Percentiles rank a stretch among this genome's conserved stretches.
Conservation (phyloP, 1,284 basidiomycete genomes). For the Cryptococcus neoformans region DNA sequence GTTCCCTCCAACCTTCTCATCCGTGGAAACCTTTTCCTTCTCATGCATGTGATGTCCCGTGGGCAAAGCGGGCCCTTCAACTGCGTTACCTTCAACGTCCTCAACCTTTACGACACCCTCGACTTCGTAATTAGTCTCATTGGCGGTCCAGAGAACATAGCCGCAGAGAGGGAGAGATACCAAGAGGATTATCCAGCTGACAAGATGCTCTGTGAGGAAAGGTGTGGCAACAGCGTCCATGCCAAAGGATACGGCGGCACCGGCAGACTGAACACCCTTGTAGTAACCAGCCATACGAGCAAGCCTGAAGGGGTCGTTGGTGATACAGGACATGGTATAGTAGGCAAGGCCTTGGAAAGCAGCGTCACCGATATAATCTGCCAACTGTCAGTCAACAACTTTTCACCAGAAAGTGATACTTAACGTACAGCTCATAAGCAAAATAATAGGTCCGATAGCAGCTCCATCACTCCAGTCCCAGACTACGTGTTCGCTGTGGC, state of each 20-base stretch:
- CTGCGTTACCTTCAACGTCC: constrained; percentile 13
- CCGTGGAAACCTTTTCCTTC: neutral
- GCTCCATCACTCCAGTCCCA: constrained; percentile 24
- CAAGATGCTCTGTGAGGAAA: constrained; percentile 38
- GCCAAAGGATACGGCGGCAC: constrained; percentile 52
- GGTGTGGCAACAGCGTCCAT: constrained; percentile 53
- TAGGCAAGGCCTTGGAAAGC: constrained; percentile 48
- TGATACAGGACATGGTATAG: constrained; percentile 24
- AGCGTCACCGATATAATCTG: constrained; percentile 45
- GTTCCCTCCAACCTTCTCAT: neutral
- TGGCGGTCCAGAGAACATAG: constrained; percentile 26
- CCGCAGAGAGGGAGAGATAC: constrained; percentile 32
- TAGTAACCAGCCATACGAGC: constrained; percentile 49
- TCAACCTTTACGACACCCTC: constrained; percentile 32
- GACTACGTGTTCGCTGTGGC: constrained; percentile 11
- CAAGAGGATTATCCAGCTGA: constrained; percentile 35
- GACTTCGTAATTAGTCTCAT: constrained; percentile 35
- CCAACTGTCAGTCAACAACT: neutral
- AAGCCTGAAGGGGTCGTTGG: constrained; percentile 37
- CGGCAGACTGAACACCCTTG: constrained; percentile 48
- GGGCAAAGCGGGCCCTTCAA: no score
- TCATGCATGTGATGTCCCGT: neutral
- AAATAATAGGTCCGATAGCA: constrained; percentile 29
- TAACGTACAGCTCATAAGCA: constrained; percentile 28
- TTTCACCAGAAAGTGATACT: neutral